phyloP scores from a whole-genome alignment of 148 eudicot species.

The Rhododendron vialii region DNA sequence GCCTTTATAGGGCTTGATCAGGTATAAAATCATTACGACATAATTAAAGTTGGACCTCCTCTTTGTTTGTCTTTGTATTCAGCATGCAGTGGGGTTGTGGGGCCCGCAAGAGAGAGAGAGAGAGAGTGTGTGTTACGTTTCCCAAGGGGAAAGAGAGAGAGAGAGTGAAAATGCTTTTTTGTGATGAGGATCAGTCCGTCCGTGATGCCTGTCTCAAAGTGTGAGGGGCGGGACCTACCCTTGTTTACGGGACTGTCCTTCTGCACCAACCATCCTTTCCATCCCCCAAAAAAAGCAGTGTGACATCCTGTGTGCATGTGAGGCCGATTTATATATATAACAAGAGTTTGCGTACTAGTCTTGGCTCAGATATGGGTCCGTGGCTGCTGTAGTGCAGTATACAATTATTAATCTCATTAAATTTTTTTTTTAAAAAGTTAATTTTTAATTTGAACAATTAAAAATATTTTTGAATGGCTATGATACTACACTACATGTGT shows the following conservation, averaged over 20 bases:
- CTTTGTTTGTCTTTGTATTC: background rate
- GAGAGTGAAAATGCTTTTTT: background rate
- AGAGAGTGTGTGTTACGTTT: background rate
- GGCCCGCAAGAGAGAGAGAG: background rate
- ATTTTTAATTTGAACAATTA: too few species aligned
- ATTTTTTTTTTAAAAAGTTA: too few species aligned
- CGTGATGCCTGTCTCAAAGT: conserved; percentile 12
- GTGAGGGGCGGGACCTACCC: conserved; percentile 8
- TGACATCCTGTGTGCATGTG: conserved; percentile 10
- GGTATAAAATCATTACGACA: conserved; percentile 30
- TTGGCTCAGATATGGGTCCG: too few species aligned
- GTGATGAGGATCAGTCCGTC: background rate
- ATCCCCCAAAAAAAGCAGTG: background rate
- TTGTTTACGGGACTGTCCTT: background rate
- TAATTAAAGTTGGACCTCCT: conserved; percentile 20
- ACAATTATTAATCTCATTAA: fast-evolving
- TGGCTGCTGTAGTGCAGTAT: too few species aligned
- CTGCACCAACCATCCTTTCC: background rate
- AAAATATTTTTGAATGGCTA: too few species aligned
- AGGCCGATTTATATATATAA: too few species aligned
- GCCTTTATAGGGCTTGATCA: conserved; percentile 11
- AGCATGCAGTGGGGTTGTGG: background rate
- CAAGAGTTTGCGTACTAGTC: too few species aligned
- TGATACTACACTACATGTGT: fast-evolving
- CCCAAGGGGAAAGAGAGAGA: background rate